Evolutionary conservation across 306 rosid genomes (phyloP).

Genomic region (Cicer cuneatum): DNA sequence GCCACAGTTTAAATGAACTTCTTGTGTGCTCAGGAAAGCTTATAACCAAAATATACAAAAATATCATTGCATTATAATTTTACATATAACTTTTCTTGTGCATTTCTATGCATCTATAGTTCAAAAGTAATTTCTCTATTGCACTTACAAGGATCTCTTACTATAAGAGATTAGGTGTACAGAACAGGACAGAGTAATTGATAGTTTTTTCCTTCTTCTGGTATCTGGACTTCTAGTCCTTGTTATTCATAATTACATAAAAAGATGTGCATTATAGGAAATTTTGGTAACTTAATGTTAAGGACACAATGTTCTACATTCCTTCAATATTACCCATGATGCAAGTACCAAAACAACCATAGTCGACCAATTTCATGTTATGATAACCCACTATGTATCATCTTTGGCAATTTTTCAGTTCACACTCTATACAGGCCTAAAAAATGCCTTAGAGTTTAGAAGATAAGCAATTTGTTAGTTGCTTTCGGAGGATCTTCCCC

Average conservation of each 20-base stretch:
- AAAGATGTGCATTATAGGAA: not conserved
- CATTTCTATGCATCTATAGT: not conserved
- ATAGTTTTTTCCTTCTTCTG: not conserved
- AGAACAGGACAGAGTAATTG: too few species aligned
- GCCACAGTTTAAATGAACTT: too few species aligned
- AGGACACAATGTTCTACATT: not conserved
- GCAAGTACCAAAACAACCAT: not conserved
- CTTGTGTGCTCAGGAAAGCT: too few species aligned
- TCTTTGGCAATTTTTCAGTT: not conserved
- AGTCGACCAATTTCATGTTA: slow-evolving; percentile 2
- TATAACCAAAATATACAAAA: too few species aligned
- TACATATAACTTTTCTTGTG: not conserved
- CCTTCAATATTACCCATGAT: not conserved
- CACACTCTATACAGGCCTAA: not conserved
- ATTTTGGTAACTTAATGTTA: not conserved
- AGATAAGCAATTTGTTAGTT: slow-evolving; percentile 50
- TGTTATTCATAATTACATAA: not conserved
- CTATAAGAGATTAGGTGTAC: not conserved
- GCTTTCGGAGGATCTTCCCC: slow-evolving; percentile 81
- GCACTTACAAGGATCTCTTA: not conserved
- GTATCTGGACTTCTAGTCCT: not conserved
- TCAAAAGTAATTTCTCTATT: not conserved
- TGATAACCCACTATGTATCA: not conserved
- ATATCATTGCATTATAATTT: not conserved
- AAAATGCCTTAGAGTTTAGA: slow-evolving; percentile 58